Conservation (phyloP, 78 protist species). For the Dictyostelium firmibasis region DNA sequence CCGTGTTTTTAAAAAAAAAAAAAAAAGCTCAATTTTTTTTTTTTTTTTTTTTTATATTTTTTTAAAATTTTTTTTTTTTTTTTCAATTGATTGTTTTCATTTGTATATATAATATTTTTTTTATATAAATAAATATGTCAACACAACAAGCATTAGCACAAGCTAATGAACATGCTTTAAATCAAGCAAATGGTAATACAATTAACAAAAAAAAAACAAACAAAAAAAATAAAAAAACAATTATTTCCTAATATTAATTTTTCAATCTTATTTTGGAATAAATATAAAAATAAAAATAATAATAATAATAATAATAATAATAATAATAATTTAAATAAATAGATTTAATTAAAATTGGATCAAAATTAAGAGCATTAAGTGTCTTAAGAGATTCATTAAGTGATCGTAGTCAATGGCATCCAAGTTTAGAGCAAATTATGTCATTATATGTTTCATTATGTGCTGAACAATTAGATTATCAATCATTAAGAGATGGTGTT, state of each 20-base stretch:
- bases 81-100: background rate
- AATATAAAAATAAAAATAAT: background rate
- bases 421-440: slow-evolving; percentile 65
- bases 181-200: background rate
- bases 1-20: background rate
- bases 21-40: background rate
- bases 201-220: too few species aligned
- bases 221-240: too few species aligned
- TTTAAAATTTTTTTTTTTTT: background rate
- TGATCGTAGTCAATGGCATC: slow-evolving; percentile 41
- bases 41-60: background rate
- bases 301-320: background rate
- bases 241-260: too few species aligned
- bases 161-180: slow-evolving; percentile 3
- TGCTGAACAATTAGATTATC: slow-evolving; percentile 35
- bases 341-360: slow-evolving; percentile 43
- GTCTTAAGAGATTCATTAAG: slow-evolving; percentile 34
- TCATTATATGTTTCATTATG: slow-evolving; percentile 36
- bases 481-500: slow-evolving; percentile 73
- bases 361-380: slow-evolving; percentile 11
- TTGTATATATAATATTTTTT: background rate
- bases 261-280: too few species aligned
- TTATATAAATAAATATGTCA: background rate
- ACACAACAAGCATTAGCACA: too few species aligned
- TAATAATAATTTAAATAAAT: background rate